phyloP scores from a whole-genome alignment of 345 rosid genomes.

The Salix purpurea region DNA sequence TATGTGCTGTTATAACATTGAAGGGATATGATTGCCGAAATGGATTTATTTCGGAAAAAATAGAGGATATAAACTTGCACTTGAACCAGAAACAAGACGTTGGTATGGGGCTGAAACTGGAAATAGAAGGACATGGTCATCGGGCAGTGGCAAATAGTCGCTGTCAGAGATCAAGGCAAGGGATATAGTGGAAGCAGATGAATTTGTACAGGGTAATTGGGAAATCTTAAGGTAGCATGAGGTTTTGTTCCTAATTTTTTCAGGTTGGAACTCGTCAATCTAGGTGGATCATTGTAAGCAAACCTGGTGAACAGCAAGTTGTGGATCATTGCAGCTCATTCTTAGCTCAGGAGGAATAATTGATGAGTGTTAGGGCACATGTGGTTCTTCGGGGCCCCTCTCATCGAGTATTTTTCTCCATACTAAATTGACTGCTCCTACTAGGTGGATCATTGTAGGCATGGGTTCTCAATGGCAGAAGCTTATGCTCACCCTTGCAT shows the following conservation, averaged over 20 bases:
- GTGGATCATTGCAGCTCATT: slow-evolving; percentile 55
- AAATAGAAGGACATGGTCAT: slow-evolving; percentile 26
- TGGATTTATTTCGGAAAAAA: too few species aligned
- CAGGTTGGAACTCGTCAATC: slow-evolving; percentile 43
- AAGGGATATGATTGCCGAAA: too few species aligned
- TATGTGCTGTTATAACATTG: too few species aligned
- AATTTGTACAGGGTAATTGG: slow-evolving; percentile 45
- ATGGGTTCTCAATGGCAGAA: slow-evolving; percentile 55
- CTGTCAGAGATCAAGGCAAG: slow-evolving; percentile 29
- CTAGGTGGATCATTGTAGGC: too few species aligned
- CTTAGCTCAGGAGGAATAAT: slow-evolving; percentile 54
- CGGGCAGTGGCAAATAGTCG: slow-evolving; percentile 16
- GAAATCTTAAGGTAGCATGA: slow-evolving; percentile 60
- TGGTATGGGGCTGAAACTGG: slow-evolving; percentile 6
- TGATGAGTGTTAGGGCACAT: slow-evolving; percentile 44
- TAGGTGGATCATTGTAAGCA: slow-evolving; percentile 55
- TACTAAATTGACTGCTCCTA: slow-evolving; percentile 14
- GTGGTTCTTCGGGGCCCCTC: slow-evolving; percentile 26
- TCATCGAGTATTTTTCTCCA: slow-evolving; percentile 24
- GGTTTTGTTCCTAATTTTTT: slow-evolving; percentile 43
- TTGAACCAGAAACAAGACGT: too few species aligned
- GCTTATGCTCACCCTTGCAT: slow-evolving; percentile 52
- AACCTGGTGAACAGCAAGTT: slow-evolving; percentile 60
- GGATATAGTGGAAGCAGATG: slow-evolving; percentile 41
- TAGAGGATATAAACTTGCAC: too few species aligned